Evolutionary conservation across 2,329 filamentous ascomycete species (phyloP).

Genomic region (Amesomyces nigricolor): DNA sequence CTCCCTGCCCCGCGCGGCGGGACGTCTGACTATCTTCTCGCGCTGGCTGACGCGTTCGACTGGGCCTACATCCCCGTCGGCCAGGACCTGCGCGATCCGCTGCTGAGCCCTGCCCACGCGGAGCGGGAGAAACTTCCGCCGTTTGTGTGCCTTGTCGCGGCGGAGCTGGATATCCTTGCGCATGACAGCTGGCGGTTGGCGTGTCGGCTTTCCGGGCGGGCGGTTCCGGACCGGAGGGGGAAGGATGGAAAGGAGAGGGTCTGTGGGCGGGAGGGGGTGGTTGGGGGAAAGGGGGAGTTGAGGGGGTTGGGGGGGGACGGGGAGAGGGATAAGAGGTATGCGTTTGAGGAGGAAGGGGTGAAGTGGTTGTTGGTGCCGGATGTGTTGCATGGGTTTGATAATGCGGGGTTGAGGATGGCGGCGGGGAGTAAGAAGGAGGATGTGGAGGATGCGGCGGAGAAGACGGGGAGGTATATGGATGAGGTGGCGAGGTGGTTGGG

Average conservation of each 20-base stretch:
- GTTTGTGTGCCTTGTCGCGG: constrained; percentile 38
- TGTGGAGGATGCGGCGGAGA: constrained; percentile 29
- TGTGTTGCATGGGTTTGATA: constrained; percentile 38
- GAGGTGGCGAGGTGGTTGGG: constrained; percentile 27
- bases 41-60: constrained; percentile 33
- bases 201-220: constrained; percentile 31
- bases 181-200: constrained; percentile 39
- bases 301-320: constrained; percentile 11
- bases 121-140: constrained; percentile 34
- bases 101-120: constrained; percentile 37
- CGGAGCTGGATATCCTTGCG: constrained; percentile 42
- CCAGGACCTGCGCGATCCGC: constrained; percentile 35
- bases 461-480: constrained; percentile 24
- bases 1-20: constrained; percentile 23
- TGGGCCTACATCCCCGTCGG: constrained; percentile 40
- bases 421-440: constrained; percentile 29
- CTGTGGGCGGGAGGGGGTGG: constrained; percentile 8
- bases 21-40: constrained; percentile 28
- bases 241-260: constrained; percentile 8
- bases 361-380: constrained; percentile 41
- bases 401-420: constrained; percentile 26
- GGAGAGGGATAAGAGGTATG: constrained; percentile 27
- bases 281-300: constrained; percentile 5
- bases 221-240: constrained; percentile 14
- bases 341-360: constrained; percentile 29